Evolutionary conservation across 805 yeast genomes (phyloP).

Genomic region (Monosporozyma servazzii): DNA sequence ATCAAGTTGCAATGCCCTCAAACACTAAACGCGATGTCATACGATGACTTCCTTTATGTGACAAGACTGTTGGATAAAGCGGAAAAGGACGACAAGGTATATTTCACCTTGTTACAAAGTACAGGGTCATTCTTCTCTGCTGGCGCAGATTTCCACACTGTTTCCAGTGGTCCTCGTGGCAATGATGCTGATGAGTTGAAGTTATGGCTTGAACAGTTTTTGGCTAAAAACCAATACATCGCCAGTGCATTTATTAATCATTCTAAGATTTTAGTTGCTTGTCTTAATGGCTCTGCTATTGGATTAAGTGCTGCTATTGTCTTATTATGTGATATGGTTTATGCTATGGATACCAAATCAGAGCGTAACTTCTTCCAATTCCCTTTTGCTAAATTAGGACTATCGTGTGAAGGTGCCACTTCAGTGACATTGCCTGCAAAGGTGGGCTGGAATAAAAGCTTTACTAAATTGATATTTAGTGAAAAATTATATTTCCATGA

Average conservation of each 20-base stretch:
- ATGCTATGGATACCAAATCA: slow-evolving; percentile 43
- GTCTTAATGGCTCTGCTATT: slow-evolving; percentile 80
- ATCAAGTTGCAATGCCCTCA: slow-evolving; percentile 59
- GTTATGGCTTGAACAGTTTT: slow-evolving; percentile 48
- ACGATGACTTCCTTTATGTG: slow-evolving; percentile 51
- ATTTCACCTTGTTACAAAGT: slow-evolving; percentile 57
- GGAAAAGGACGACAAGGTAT: slow-evolving; percentile 49
- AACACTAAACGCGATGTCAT: slow-evolving; percentile 56
- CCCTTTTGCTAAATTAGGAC: slow-evolving; percentile 76
- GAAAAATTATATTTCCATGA: slow-evolving; percentile 55
- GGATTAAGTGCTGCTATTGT: slow-evolving; percentile 71
- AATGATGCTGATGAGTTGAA: slow-evolving; percentile 22
- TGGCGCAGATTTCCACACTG: slow-evolving; percentile 62
- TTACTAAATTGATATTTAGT: slow-evolving; percentile 64
- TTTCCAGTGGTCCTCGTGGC: slow-evolving; percentile 8
- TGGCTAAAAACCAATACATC: slow-evolving; percentile 62
- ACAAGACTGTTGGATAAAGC: slow-evolving; percentile 55
- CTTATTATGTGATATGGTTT: slow-evolving; percentile 67
- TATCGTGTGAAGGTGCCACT: slow-evolving; percentile 75
- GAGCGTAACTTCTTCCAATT: slow-evolving; percentile 45
- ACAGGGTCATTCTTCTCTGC: slow-evolving; percentile 73
- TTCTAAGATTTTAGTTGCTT: slow-evolving; percentile 58
- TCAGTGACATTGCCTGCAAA: slow-evolving; percentile 59
- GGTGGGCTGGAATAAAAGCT: slow-evolving; percentile 62
- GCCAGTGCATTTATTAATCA: slow-evolving; percentile 64